Percentiles rank a stretch among this genome's conserved stretches.
phyloP scores from a whole-genome alignment of 805 yeast species.

The Metschnikowia arizonensis region DNA sequence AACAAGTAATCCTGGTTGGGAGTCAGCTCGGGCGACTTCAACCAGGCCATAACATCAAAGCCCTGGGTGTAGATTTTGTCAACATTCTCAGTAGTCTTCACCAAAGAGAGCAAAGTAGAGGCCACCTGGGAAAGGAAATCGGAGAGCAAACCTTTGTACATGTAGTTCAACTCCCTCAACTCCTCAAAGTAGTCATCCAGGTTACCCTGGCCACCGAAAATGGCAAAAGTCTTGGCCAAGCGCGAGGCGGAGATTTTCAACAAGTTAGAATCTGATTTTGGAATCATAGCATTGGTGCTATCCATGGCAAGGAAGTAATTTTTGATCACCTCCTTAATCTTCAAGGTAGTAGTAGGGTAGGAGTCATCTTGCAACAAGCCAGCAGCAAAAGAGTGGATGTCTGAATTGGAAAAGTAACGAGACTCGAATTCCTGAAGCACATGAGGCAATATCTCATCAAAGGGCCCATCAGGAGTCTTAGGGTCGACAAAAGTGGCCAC shows the following conservation, averaged over 20 bases:
- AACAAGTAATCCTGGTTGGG: constrained; percentile 87
- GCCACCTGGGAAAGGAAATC: constrained; percentile 73
- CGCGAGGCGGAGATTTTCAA: constrained; percentile 57
- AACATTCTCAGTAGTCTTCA: constrained; percentile 68
- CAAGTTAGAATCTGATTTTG: constrained; percentile 40
- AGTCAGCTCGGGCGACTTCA: constrained; percentile 74
- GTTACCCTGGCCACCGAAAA: constrained; percentile 99
- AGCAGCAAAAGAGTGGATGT: constrained; percentile 87
- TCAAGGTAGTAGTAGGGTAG: constrained; percentile 62
- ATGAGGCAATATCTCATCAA: constrained; percentile 64
- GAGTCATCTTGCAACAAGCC: constrained; percentile 51
- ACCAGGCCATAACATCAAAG: constrained; percentile 84
- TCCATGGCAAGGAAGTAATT: constrained; percentile 57
- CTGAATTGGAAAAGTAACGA: constrained; percentile 57
- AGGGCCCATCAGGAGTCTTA: constrained; percentile 47
- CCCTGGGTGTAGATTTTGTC: constrained; percentile 92
- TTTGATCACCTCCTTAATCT: constrained; percentile 70
- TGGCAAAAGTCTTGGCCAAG: constrained; percentile 66
- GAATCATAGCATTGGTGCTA: constrained; percentile 25
- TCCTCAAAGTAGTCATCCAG: constrained; percentile 97
- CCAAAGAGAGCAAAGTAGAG: constrained; percentile 59
- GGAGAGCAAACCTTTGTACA: constrained; percentile 69
- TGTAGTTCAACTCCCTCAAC: constrained; percentile 75
- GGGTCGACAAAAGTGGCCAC: constrained; percentile 48
- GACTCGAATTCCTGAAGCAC: constrained; percentile 81